Evolutionary conservation across 805 yeast species (phyloP), one percentile per base, ranked within the genome.

Genomic region (Blastobotrys americana): DNA sequence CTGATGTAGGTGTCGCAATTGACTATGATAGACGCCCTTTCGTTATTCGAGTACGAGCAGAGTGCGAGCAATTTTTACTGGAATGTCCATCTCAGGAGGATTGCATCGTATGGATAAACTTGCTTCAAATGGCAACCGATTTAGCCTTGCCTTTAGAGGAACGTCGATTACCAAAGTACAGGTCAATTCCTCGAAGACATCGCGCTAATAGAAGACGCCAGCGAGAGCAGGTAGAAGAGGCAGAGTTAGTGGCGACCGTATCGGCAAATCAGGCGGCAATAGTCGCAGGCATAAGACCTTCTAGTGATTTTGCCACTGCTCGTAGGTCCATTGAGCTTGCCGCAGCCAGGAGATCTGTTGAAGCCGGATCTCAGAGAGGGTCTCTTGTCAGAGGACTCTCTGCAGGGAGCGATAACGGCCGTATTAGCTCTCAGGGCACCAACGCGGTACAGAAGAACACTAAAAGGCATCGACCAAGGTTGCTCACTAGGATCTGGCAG

Each of bases 141-240:
- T 76, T 89, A 25, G 71, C 96, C 2, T 68, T 88, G 41, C 96
- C 93, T 50, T 58, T 90, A 18, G 78, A 73, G 27, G 72, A 76
- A 38, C 72, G 97, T 39, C 80, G 77, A 41, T 64, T 78, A 58
- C 96, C 96, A 9, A 74, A 71, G 36, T 87, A 81, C 57, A 73
- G 93, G 57, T 80, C 90, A 0, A 87, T 85, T 13, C 95, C 96
- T 4, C 67, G 90, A 50, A 71, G 93, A 49, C 70, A 89, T 52
- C 68, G 86, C 39, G 13, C 8, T 13, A 8, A 25, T 13, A 8
- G 31, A 25, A 8, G 31, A 8, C 31, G 31, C 31, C 31, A 25
- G 8, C 31, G 31, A 8, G 31, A 25, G 10, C 31, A 25, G 31
- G 13, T 25, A 8, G 31, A 25, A 25, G 31, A 25, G 31, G 31